Evolutionary conservation across 371 early-diverging fungal species (phyloP).

Genomic region (Mucor racemosus): DNA sequence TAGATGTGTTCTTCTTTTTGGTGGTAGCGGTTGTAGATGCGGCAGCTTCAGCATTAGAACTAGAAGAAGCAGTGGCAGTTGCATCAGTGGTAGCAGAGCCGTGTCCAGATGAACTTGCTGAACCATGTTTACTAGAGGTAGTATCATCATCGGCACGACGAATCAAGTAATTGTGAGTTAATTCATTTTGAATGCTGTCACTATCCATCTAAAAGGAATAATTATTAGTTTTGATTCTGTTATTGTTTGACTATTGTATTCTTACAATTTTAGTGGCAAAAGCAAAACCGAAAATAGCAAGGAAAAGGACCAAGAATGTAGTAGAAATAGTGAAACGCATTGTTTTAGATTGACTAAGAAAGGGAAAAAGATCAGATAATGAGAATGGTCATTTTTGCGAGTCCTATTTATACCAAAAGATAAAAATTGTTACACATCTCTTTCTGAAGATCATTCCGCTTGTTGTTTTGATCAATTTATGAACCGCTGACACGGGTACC

Average conservation of each 20-base stretch:
- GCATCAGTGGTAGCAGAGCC: neutral
- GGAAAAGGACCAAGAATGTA: constrained; percentile 3
- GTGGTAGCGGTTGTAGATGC: neutral
- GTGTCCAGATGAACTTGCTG: neutral
- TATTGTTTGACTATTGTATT: neutral
- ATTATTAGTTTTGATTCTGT: neutral
- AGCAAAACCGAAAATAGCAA: neutral
- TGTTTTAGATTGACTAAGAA: neutral
- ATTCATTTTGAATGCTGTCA: neutral
- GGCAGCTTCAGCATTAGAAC: neutral
- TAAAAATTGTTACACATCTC: neutral
- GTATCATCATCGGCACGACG: constrained; percentile 7
- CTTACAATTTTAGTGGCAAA: neutral
- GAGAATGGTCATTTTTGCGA: neutral
- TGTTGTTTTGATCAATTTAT: neutral
- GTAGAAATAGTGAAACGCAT: constrained; percentile 15
- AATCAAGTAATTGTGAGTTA: neutral
- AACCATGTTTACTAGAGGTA: neutral
- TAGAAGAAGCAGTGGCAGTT: constrained; percentile 1
- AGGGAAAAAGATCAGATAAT: neutral
- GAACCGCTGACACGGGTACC: constrained; percentile 18
- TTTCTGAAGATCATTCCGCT: neutral
- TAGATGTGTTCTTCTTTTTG: constrained; percentile 9
- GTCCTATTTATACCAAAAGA: neutral
- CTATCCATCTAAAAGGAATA: constrained; percentile 10